phyloP scores from a whole-genome alignment of 2,329 filamentous ascomycete species.

The Elsinoe perseae region DNA sequence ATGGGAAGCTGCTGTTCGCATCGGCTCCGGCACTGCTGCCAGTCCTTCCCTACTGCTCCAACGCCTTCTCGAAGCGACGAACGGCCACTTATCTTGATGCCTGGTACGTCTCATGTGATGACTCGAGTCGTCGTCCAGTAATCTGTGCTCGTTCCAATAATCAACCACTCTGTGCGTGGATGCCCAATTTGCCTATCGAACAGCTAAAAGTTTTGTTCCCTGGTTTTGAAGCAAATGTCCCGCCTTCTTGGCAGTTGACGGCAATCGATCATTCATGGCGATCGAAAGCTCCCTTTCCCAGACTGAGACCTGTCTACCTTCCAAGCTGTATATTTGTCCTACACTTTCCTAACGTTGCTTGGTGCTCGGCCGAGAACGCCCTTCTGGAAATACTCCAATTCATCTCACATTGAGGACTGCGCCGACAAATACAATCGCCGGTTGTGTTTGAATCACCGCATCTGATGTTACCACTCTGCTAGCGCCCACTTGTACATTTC shows the following conservation, averaged over 20 bases:
- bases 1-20: background rate
- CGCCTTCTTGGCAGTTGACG: conserved; percentile 5
- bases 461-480: background rate
- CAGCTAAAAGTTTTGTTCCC: background rate
- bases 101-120: background rate
- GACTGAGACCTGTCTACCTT: background rate
- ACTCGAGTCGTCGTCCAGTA: background rate
- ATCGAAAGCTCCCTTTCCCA: conserved; percentile 6
- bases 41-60: conserved; percentile 1
- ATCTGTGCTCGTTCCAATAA: background rate
- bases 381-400: background rate
- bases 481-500: background rate
- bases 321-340: background rate
- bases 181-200: background rate
- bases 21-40: background rate
- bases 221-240: conserved; percentile 3
- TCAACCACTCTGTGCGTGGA: background rate
- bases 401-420: background rate
- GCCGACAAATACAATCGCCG: background rate
- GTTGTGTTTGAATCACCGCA: background rate
- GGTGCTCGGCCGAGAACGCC: background rate
- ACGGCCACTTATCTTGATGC: conserved; percentile 4
- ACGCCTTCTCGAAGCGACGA: conserved; percentile 11
- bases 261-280: conserved; percentile 11
- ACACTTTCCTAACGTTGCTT: background rate